Evolutionary conservation across 2,329 filamentous ascomycete genomes (phyloP), one percentile per base, ranked within the genome.

Genomic region (Neonectria coccinea): DNA sequence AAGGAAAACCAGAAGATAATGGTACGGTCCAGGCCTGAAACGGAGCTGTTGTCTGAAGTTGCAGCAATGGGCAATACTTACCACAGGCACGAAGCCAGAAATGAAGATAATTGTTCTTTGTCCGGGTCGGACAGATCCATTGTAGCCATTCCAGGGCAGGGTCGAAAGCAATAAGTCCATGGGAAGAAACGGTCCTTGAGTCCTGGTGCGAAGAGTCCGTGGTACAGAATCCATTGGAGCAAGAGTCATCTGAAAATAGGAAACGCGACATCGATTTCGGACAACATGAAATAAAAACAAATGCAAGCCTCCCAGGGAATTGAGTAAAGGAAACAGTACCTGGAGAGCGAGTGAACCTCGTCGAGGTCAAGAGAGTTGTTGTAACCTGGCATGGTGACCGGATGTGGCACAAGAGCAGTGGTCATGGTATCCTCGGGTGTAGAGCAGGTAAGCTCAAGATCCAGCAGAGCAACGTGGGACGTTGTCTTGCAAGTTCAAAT

Each of bases 301-400:
- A 81, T 72, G 76, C 75, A 78, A 75, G 75, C 68, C 73, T 79
- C 78, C 80, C 82, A 79, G 79, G 80, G 76, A 77, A 78, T 73
- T 71, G 76, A 77, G 74, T 71, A 77, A 81, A 82, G 78, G 78
- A 81, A 83, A 83, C 84, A 86, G 81, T 89, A 89, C 86, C 86
- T 89, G 82, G 85, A 82, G 76, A 87, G 83, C 75, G 84, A 85
- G 76, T 86, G 83, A 79, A 86, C 84, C 79, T 88, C 85, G 78
- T 87, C 85, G 80, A 87, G 83, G 76, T 87, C 85, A 79, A 83
- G 76, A 74, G 82, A 72, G 65, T 73, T 81, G 74, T 81, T 85
- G 81, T 81, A 86, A 79, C 82, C 81, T 76, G 85, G 80, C 85
- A 88, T 87, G 74, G 81, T 75, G 72, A 76, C 81, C 80, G 78